Evolutionary conservation across 495 filamentous ascomycete genomes (phyloP).

Genomic region (Neurospora sp.): DNA sequence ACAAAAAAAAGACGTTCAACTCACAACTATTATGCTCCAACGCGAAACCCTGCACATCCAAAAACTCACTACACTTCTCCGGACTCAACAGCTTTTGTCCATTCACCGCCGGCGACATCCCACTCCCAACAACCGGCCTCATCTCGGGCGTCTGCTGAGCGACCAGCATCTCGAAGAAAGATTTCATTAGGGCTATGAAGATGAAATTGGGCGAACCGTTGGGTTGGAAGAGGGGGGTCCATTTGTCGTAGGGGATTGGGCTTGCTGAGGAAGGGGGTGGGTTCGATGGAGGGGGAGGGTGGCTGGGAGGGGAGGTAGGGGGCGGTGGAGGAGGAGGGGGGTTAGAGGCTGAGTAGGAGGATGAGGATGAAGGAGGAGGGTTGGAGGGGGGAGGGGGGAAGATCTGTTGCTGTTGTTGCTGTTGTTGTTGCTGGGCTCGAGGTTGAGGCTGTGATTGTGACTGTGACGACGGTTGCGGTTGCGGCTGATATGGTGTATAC

Average conservation of each 20-base stretch:
- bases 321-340: not conserved
- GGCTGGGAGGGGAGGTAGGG: not conserved
- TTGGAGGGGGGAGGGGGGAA: not conserved
- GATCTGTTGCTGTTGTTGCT: not conserved
- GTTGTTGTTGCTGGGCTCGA: not conserved
- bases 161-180: not conserved
- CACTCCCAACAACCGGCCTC: not conserved
- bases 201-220: not conserved
- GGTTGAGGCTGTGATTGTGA: too few species aligned
- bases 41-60: not conserved
- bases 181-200: not conserved
- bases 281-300: not conserved
- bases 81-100: not conserved
- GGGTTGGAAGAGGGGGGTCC: not conserved
- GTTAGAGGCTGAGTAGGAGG: not conserved
- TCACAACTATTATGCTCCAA: not conserved
- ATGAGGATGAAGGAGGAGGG: not conserved
- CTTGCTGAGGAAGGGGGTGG: not conserved
- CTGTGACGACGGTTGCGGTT: not conserved
- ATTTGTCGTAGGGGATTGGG: not conserved
- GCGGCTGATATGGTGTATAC: not conserved
- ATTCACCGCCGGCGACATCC: not conserved
- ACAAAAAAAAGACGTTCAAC: not conserved
- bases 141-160: not conserved
- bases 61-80: not conserved